Conservation (phyloP, 2,329 filamentous ascomycete species). For the Clarireedia homoeocarpa region DNA sequence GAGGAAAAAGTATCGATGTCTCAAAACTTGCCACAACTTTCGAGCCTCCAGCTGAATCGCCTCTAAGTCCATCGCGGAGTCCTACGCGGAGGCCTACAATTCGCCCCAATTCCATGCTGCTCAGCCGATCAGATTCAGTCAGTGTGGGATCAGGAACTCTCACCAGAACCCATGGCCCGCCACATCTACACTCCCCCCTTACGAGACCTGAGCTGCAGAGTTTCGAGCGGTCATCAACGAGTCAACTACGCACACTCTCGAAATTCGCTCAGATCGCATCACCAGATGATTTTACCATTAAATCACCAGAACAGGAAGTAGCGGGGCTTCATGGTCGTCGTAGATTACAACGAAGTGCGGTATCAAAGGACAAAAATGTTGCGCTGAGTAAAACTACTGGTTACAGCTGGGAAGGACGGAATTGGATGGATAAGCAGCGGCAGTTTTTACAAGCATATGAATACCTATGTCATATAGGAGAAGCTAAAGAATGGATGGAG, state of each 20-base stretch:
- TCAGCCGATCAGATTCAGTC: conserved; percentile 48
- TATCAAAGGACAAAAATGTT: conserved; percentile 30
- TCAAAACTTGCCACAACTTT: conserved; percentile 9
- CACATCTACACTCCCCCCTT: conserved; percentile 38
- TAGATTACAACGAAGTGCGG: conserved; percentile 62
- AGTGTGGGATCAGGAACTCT: conserved; percentile 25
- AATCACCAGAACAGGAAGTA: conserved; percentile 73
- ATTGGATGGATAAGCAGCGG: conserved; percentile 98
- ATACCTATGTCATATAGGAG: conserved; percentile 96
- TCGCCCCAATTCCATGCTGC: conserved; percentile 53
- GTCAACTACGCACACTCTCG: conserved; percentile 80
- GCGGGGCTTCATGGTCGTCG: conserved; percentile 78
- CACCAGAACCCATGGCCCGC: neutral
- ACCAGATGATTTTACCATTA: conserved; percentile 74
- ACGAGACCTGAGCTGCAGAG: conserved; percentile 68
- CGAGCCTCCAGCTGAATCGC: conserved; percentile 2
- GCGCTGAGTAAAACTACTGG: conserved; percentile 41
- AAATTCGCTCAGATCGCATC: conserved; percentile 69
- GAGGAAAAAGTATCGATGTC: conserved; percentile 14
- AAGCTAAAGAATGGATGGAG: conserved; percentile 99
- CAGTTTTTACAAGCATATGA: conserved; percentile 97
- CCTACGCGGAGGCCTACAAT: conserved; percentile 15
- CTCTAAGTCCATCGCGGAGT: conserved; percentile 4
- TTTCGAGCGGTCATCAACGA: conserved; percentile 81
- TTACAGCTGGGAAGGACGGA: conserved; percentile 72